Evolutionary conservation across 805 yeast genomes (phyloP).

Genomic region (Candida easanensis): DNA sequence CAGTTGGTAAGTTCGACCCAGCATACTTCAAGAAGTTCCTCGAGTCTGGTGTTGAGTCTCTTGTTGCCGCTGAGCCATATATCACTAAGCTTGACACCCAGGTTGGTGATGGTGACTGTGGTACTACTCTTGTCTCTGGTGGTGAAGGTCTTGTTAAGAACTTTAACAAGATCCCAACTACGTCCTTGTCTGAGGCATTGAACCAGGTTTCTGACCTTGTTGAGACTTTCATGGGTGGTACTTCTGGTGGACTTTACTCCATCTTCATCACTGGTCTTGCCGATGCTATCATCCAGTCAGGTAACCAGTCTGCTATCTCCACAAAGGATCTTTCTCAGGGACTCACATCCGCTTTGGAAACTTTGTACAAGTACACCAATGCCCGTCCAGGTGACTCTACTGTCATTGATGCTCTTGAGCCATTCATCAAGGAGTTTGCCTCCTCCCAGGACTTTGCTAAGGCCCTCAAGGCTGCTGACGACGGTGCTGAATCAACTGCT

Average conservation of each 20-base stretch:
- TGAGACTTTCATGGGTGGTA: slow-evolving; percentile 95
- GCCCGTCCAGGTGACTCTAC: slow-evolving; percentile 91
- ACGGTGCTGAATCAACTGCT: slow-evolving; percentile 77
- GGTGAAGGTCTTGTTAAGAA: slow-evolving; percentile 66
- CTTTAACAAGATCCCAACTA: slow-evolving; percentile 40
- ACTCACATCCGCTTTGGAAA: slow-evolving; percentile 56
- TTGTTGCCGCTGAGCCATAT: slow-evolving; percentile 70
- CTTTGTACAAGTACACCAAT: slow-evolving; percentile 79
- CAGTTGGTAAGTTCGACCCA: slow-evolving; percentile 36
- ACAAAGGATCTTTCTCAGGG: slow-evolving; percentile 43
- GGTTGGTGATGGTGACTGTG: slow-evolving; percentile 98
- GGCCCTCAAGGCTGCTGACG: slow-evolving; percentile 67
- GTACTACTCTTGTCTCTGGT: slow-evolving; percentile 84
- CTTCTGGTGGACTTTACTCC: slow-evolving; percentile 91
- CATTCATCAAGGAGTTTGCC: slow-evolving; percentile 67
- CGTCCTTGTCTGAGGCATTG: slow-evolving; percentile 50
- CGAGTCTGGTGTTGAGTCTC: slow-evolving; percentile 46
- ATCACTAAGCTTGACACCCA: slow-evolving; percentile 82
- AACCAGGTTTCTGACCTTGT: slow-evolving; percentile 78
- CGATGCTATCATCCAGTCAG: slow-evolving; percentile 38
- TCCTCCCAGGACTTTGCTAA: slow-evolving; percentile 47
- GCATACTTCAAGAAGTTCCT: slow-evolving; percentile 35
- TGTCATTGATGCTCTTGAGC: slow-evolving; percentile 82
- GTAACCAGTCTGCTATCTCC: slow-evolving; percentile 28
- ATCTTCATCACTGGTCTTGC: slow-evolving; percentile 80